phyloP scores from a whole-genome alignment of 148 eudicot species.

The Cornus suecica region DNA sequence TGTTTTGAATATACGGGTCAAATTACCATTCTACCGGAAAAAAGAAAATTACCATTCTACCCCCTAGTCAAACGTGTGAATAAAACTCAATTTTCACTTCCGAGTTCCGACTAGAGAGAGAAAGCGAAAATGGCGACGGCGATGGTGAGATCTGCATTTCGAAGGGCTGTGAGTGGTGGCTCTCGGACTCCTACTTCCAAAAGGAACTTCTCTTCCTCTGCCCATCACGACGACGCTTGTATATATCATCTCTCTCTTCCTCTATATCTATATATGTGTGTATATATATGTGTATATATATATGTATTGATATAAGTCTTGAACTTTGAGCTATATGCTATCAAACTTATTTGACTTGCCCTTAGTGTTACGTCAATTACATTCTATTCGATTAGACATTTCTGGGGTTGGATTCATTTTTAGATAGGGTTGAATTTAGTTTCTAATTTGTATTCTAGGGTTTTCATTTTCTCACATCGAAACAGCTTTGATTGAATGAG shows the following conservation, averaged over 20 bases:
- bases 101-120: neutral
- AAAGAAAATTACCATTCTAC: too few relatives aligned
- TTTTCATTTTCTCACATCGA: neutral
- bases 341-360: neutral
- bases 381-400: too few relatives aligned
- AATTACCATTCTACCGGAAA: too few relatives aligned
- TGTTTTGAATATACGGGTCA: too few relatives aligned
- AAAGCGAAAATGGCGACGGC: slow-evolving; percentile 51
- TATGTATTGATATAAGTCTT: neutral
- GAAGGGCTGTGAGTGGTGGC: slow-evolving; percentile 44
- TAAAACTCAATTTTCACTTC: neutral
- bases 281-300: neutral
- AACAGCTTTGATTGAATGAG: neutral
- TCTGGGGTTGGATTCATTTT: too few relatives aligned
- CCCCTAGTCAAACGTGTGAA: neutral
- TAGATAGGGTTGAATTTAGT: too few relatives aligned
- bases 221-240: slow-evolving; percentile 33
- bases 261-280: neutral
- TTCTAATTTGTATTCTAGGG: too few relatives aligned
- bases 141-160: slow-evolving; percentile 50
- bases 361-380: too few relatives aligned
- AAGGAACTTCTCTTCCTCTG: slow-evolving; percentile 49
- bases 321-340: neutral
- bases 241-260: slow-evolving; percentile 13
- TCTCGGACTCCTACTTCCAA: slow-evolving; percentile 31